A percentile compares a stretch with the other conserved stretches of the same genome.
Conservation (phyloP, 2,329 filamentous ascomycete genomes). For the Myriosclerotinia curreyana region DNA sequence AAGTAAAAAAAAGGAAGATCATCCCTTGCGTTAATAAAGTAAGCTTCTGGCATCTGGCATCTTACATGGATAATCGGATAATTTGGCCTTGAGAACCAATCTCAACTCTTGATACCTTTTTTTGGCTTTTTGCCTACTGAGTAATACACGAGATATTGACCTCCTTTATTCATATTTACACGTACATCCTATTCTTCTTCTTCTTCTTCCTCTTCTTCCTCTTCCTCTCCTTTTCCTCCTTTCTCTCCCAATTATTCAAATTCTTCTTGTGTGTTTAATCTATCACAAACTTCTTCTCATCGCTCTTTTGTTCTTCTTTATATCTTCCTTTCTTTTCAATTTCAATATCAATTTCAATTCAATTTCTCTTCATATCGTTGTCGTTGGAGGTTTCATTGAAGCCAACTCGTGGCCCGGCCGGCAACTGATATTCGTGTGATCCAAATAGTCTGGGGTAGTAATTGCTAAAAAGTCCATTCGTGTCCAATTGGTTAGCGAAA, state of each 20-base stretch:
- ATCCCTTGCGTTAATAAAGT: too few relatives aligned
- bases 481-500: conserved; percentile 20
- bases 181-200: background rate
- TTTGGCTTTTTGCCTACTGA: background rate
- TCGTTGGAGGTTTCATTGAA: background rate
- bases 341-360: background rate
- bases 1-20: too few relatives aligned
- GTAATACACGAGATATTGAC: background rate
- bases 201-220: background rate
- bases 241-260: background rate
- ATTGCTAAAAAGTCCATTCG: conserved; percentile 6
- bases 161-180: conserved; percentile 18
- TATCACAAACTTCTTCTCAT: conserved; percentile 1
- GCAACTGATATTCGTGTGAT: background rate
- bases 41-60: too few relatives aligned
- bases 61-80: too few relatives aligned
- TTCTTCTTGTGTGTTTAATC: background rate
- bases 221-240: background rate
- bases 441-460: background rate
- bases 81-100: too few relatives aligned
- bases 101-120: background rate
- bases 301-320: background rate
- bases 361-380: background rate
- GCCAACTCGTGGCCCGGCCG: background rate
- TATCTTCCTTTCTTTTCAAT: background rate